These are phyloP conservation scores for Vitis cinerea DNA, from an alignment of 164 flowering plant species.

Conservation along the genomic window DNA sequence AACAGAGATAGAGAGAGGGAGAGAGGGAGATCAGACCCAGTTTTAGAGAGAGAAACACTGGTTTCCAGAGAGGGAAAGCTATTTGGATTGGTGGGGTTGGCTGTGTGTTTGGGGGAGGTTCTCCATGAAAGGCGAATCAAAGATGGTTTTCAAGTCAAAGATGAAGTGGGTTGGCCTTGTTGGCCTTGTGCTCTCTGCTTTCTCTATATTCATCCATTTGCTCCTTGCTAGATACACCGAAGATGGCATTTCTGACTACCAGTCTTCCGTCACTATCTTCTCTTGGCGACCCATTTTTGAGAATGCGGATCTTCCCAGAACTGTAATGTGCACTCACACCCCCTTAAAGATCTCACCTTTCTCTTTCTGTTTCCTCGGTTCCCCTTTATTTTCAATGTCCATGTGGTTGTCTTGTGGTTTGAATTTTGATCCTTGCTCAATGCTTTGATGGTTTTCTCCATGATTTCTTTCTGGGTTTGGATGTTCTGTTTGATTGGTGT, in stretches of 20 bases:
- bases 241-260: conserved; percentile 44
- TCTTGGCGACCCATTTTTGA: conserved; percentile 80
- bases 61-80: neutral
- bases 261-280: conserved; percentile 69
- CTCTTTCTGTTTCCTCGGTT: neutral
- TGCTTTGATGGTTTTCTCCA: neutral
- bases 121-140: conserved; percentile 57
- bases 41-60: neutral
- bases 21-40: neutral
- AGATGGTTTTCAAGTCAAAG: conserved; percentile 61
- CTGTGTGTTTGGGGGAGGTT: conserved; percentile 1
- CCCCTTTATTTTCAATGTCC: neutral
- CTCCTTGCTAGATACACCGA: conserved; percentile 76
- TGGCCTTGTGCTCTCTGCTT: conserved; percentile 68
- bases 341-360: conserved; percentile 24
- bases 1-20: conserved; percentile 8
- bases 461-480: neutral
- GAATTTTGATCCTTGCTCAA: neutral
- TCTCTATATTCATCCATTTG: conserved; percentile 76
- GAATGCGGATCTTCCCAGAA: conserved; percentile 40
- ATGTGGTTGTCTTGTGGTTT: neutral
- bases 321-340: conserved; percentile 38
- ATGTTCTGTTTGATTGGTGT: neutral
- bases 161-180: conserved; percentile 77
- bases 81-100: neutral